Conservation (phyloP, 768 basidiomycete genomes). For the Suillus lakei region DNA sequence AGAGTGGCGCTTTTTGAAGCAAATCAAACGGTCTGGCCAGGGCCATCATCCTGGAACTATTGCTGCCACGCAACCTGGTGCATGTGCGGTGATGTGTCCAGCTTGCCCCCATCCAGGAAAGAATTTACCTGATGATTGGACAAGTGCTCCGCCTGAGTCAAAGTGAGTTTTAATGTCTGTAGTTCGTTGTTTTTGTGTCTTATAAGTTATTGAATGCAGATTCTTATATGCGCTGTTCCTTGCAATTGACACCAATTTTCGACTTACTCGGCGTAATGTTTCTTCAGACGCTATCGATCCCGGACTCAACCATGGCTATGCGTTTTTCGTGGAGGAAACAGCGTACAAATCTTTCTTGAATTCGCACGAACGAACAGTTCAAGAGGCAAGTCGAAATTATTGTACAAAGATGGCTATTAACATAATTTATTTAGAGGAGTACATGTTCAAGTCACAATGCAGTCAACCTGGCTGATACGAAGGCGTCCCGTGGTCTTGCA, state of each 20-base stretch:
- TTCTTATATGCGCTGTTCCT: conserved; percentile 24
- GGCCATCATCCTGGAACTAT: not conserved
- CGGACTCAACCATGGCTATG: conserved; percentile 21
- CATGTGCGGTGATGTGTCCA: conserved; percentile 3
- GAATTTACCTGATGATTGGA: conserved; percentile 12
- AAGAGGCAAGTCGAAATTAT: conserved; percentile 20
- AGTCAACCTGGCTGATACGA: not conserved
- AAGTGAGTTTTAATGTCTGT: not conserved
- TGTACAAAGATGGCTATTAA: not conserved
- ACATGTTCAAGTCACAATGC: conserved; percentile 20
- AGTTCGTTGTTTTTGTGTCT: not conserved
- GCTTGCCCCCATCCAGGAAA: conserved; percentile 12
- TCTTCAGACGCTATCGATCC: conserved; percentile 20
- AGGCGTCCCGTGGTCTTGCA: not conserved
- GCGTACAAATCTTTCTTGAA: conserved; percentile 21
- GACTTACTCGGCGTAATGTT: conserved; percentile 20
- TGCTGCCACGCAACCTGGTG: not conserved
- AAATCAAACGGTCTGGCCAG: not conserved
- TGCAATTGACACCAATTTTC: conserved; percentile 32
- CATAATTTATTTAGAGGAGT: conserved; percentile 18
- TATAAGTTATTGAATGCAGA: conserved; percentile 2
- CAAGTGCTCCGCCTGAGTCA: not conserved
- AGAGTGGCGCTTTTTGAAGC: not conserved
- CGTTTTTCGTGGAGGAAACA: conserved; percentile 27
- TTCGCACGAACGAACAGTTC: not conserved